These are phyloP conservation scores for Dichomitus squalens DNA, from an alignment of 1,284 basidiomycete species.

Conservation along the genomic window DNA sequence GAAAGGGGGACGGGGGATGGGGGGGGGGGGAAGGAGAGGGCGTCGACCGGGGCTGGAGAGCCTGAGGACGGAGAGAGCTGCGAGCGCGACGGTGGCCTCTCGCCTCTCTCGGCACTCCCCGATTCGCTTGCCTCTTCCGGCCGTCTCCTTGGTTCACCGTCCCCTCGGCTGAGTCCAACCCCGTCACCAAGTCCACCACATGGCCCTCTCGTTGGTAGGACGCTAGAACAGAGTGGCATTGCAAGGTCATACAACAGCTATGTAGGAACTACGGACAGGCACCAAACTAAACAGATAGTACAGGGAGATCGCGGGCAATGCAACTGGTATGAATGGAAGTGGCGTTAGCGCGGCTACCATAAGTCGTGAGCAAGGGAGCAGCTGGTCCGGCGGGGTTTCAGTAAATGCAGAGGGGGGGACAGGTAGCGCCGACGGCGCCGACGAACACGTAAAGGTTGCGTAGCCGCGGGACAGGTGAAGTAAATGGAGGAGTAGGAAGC, in stretches of 20 bases:
- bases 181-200: not conserved
- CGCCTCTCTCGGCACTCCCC: constrained; percentile 19
- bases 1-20: constrained; percentile 8
- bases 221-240: constrained; percentile 12
- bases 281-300: constrained; percentile 17
- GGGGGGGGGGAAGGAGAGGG: constrained; percentile 13
- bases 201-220: not conserved
- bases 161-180: not conserved
- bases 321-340: constrained; percentile 22
- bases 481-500: not conserved
- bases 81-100: constrained; percentile 5
- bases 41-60: not conserved
- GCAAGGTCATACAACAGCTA: constrained; percentile 23
- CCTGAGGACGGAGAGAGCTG: constrained; percentile 11
- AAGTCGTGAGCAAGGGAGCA: constrained; percentile 16
- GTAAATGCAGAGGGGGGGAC: constrained; percentile 2
- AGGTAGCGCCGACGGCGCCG: constrained; percentile 1
- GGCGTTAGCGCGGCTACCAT: constrained; percentile 18
- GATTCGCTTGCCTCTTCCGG: constrained; percentile 15
- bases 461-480: constrained; percentile 2
- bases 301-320: constrained; percentile 15
- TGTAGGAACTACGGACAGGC: constrained; percentile 14
- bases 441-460: not conserved
- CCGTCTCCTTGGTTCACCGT: not conserved
- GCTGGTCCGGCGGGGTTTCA: constrained; percentile 18